phyloP scores from a whole-genome alignment of 202 grass and related monocot species.

The Hordeum pubiflorum region DNA sequence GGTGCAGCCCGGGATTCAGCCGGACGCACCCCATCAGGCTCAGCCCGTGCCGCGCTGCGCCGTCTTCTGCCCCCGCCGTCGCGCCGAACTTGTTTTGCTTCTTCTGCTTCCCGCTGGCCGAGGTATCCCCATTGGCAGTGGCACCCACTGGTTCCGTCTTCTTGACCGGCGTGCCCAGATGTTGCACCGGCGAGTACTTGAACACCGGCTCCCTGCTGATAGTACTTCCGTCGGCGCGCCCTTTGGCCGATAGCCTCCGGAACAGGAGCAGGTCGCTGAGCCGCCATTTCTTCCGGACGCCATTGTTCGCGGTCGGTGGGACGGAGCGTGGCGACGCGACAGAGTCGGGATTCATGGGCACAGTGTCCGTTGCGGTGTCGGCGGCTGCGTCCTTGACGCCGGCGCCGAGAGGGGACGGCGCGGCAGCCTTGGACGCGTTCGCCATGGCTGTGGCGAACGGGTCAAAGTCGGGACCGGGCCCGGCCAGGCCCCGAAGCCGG shows the following conservation, averaged over 20 bases:
- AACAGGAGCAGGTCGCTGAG: conserved; percentile 87
- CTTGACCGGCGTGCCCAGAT: conserved; percentile 20
- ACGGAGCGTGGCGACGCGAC: neutral
- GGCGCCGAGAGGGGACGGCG: conserved; percentile 16
- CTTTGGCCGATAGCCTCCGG: conserved; percentile 50
- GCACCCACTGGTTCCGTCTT: neutral
- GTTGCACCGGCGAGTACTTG: conserved; percentile 51
- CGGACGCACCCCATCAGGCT: conserved; percentile 54
- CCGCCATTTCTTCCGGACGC: conserved; percentile 68
- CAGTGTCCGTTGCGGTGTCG: neutral
- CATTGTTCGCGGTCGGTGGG: neutral
- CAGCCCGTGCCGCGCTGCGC: conserved; percentile 23
- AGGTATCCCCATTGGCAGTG: conserved; percentile 16
- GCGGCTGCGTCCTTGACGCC: neutral
- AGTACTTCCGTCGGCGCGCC: conserved; percentile 20
- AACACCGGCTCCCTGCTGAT: conserved; percentile 65
- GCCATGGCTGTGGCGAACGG: conserved; percentile 67
- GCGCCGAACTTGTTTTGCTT: conserved; percentile 32
- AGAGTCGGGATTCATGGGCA: neutral
- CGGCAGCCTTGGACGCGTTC: conserved; percentile 39
- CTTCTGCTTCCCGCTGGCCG: conserved; percentile 23
- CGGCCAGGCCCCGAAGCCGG: conserved; percentile 14
- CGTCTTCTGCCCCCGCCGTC: neutral
- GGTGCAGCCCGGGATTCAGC: conserved; percentile 54
- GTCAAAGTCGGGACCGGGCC: conserved; percentile 46